Evolutionary conservation across 306 rosid genomes (phyloP), one percentile per base, ranked within the genome.

Genomic region (Ceratonia siliqua): DNA sequence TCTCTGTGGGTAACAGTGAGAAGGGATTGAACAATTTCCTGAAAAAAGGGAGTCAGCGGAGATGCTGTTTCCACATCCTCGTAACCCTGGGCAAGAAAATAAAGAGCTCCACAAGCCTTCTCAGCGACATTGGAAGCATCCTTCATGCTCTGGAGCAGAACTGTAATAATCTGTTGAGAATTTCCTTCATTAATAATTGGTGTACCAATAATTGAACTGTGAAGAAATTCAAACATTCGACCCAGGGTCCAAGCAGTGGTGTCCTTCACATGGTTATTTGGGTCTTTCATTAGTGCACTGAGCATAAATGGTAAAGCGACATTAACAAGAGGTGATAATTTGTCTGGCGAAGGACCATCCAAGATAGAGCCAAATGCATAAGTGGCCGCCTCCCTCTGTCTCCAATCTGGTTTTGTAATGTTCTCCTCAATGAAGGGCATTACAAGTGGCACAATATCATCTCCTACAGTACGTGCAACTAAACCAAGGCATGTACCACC

Each of bases 201-300:
- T 41, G 92, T 69, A 61, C 91, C 98, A 68, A 85, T 33, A 66
- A 78, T 78, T 30, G 98, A 88, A 78, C 94, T 87, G 62, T 92
- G 96, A 66, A 92, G 90, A 71, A 92, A 92, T 84, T 92, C 98
- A 61, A 92, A 92, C 89, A 92, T 92, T 53, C 98, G 87, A 24
- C 96, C 98, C 66, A 92, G 80, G 41, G 98, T 92, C 98, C 98
- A 92, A 15, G 98, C 98, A 59, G 96, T 90, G 57, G 98, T 92
- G 82, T 92, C 98, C 85, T 92, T 92, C 76, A 92, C 98, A 62
- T 92, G 98, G 85, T 88, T 90, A 81, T 82, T 90, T 38, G 88
- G 91, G 50, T 92, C 98, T 72, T 87, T 81, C 69, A 86, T 83
- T 74, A 92, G 75, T 45, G 96, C 96, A 81, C 82, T 78, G 20